phyloP scores from a whole-genome alignment of 2,329 filamentous ascomycete species.

The Sclerotinia sclerotiorum region DNA sequence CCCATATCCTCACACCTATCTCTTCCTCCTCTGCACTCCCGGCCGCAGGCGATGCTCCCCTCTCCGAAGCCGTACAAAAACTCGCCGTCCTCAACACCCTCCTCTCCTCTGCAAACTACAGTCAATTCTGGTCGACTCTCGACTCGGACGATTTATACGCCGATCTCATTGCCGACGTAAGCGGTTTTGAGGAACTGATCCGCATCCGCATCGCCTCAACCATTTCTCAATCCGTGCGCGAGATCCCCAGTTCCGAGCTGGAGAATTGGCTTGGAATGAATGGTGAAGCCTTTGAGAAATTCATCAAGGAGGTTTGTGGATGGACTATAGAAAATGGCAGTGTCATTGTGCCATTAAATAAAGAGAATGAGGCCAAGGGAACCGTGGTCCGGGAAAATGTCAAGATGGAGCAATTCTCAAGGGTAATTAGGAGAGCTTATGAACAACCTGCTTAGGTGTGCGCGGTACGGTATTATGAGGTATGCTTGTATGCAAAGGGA shows the following conservation, averaged over 20 bases:
- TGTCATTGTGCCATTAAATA: conserved; percentile 83
- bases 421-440: conserved; percentile 80
- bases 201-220: conserved; percentile 86
- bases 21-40: conserved; percentile 50
- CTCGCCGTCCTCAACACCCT: conserved; percentile 69
- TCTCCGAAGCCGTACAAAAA: conserved; percentile 81
- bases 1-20: conserved; percentile 68
- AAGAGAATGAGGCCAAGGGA: conserved; percentile 97
- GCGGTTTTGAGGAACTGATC: conserved; percentile 92
- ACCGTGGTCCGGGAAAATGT: conserved; percentile 95
- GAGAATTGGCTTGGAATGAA: conserved; percentile 75
- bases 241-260: conserved; percentile 66
- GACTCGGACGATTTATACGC: conserved; percentile 95
- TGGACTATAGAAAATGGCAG: conserved; percentile 70
- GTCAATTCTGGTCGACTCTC: conserved; percentile 87
- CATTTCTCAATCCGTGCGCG: conserved; percentile 76
- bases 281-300: conserved; percentile 68
- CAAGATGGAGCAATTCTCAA: conserved; percentile 79
- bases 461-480: conserved; percentile 3
- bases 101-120: conserved; percentile 87
- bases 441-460: conserved; percentile 68
- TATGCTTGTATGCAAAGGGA: conserved; percentile 19
- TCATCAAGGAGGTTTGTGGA: conserved; percentile 79
- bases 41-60: conserved; percentile 60
- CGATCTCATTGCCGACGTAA: conserved; percentile 90